These are phyloP conservation scores for Epichloe scottii DNA, from an alignment of 2,329 filamentous ascomycete genomes.

Conservation along the genomic window DNA sequence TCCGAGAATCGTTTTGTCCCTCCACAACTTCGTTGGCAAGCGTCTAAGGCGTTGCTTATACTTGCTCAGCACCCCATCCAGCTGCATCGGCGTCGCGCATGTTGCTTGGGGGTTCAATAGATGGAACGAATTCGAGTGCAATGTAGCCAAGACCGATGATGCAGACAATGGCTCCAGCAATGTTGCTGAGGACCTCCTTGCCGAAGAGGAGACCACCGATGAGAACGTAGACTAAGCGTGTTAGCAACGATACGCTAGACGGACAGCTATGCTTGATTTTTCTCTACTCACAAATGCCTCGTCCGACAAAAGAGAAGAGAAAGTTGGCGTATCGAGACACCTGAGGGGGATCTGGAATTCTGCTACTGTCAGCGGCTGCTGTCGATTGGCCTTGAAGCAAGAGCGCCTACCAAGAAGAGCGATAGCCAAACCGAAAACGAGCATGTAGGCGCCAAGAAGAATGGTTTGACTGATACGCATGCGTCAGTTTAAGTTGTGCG, in stretches of 20 bases:
- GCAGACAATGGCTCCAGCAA: slow-evolving; percentile 68
- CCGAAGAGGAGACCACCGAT: slow-evolving; percentile 76
- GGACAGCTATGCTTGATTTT: neutral
- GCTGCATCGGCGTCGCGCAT: slow-evolving; percentile 63
- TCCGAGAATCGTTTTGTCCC: too few relatives aligned
- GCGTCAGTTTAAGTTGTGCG: neutral
- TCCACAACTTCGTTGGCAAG: neutral
- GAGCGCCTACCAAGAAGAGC: slow-evolving; percentile 44
- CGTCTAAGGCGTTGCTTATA: slow-evolving; percentile 30
- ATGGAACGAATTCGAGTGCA: slow-evolving; percentile 63
- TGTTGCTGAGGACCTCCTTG: slow-evolving; percentile 50
- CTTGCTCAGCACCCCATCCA: slow-evolving; percentile 67
- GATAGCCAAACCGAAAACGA: slow-evolving; percentile 75
- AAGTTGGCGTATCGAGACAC: slow-evolving; percentile 90
- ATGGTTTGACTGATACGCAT: slow-evolving; percentile 28
- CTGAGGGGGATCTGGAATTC: slow-evolving; percentile 96
- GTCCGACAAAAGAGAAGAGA: slow-evolving; percentile 93
- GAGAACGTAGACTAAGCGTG: slow-evolving; percentile 77
- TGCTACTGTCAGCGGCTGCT: slow-evolving; percentile 17
- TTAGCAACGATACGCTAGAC: neutral
- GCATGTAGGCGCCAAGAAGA: slow-evolving; percentile 76
- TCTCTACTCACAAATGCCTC: slow-evolving; percentile 70
- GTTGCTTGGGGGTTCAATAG: slow-evolving; percentile 68
- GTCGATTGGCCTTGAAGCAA: neutral
- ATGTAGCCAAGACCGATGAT: slow-evolving; percentile 68